phyloP scores from a whole-genome alignment of 768 basidiomycete species.

The Amanita muscaria region DNA sequence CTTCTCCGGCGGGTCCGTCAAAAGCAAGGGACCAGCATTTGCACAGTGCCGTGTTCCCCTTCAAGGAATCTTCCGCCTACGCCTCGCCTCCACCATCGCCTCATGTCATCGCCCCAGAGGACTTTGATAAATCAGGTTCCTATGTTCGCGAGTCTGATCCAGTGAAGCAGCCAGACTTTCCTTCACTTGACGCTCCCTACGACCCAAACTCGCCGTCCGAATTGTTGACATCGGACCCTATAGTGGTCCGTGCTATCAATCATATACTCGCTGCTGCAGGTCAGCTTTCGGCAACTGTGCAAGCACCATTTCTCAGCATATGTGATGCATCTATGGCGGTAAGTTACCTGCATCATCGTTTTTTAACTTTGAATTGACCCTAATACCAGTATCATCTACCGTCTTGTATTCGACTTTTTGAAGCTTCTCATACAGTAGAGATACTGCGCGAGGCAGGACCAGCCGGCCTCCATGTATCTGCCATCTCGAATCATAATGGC shows the following conservation, averaged over 20 bases:
- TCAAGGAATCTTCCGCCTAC: constrained; percentile 12
- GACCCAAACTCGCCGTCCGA: constrained; percentile 41
- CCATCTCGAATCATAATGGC: constrained; percentile 35
- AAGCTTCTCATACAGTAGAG: constrained; percentile 63
- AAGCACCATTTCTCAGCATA: constrained; percentile 59
- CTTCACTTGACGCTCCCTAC: constrained; percentile 42
- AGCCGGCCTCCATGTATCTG: constrained; percentile 38
- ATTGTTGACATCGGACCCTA: constrained; percentile 48
- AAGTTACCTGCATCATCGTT: constrained; percentile 17
- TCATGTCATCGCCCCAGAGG: constrained; percentile 8
- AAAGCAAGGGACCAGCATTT: constrained; percentile 1
- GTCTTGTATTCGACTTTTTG: constrained; percentile 63
- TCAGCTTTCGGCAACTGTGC: constrained; percentile 56
- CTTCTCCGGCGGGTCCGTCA: constrained; percentile 6
- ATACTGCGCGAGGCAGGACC: constrained; percentile 59
- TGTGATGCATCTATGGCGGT: constrained; percentile 70
- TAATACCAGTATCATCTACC: constrained; percentile 60
- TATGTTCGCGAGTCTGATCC: no score
- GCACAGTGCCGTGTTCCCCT: constrained; percentile 1
- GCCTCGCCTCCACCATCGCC: constrained; percentile 28
- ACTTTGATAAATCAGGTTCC: neutral
- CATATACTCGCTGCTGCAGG: constrained; percentile 62
- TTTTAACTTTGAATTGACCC: neutral
- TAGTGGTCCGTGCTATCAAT: constrained; percentile 49
- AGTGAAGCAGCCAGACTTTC: constrained; percentile 39